phyloP scores from a whole-genome alignment of 345 rosid species.

The Camelina neglecta region DNA sequence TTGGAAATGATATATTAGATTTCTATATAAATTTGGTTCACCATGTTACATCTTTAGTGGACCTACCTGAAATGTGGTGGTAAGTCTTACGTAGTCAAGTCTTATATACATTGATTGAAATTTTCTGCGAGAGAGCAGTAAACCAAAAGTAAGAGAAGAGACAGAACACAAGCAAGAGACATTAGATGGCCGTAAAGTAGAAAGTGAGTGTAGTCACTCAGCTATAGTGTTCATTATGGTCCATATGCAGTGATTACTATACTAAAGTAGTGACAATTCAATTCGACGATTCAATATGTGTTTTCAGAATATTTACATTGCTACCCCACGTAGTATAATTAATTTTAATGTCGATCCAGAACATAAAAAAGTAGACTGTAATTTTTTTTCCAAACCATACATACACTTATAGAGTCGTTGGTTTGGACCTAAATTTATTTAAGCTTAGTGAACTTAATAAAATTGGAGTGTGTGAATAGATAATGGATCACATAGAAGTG shows the following conservation, averaged over 20 bases:
- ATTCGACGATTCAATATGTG: conserved; percentile 2
- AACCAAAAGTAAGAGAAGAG: conserved; percentile 31
- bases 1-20: background rate
- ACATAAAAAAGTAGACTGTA: background rate
- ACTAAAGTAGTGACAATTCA: background rate
- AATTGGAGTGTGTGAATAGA: too few relatives aligned
- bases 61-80: background rate
- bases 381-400: background rate
- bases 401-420: too few relatives aligned
- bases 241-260: conserved; percentile 30
- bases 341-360: background rate
- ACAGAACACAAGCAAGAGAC: conserved; percentile 34
- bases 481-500: too few relatives aligned
- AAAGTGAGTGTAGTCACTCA: conserved; percentile 29
- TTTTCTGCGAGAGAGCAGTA: conserved; percentile 15
- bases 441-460: too few relatives aligned
- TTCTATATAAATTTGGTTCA: background rate
- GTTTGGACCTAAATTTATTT: too few relatives aligned
- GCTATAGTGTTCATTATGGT: conserved; percentile 33
- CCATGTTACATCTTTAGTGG: background rate
- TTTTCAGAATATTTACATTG: background rate
- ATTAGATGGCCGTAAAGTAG: conserved; percentile 30
- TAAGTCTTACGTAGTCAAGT: background rate
- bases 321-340: background rate
- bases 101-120: background rate